Evolutionary conservation across 192 early-diverging fungal species (phyloP), one percentile per base, ranked within the genome.

Genomic region (Coemansia asiatica): DNA sequence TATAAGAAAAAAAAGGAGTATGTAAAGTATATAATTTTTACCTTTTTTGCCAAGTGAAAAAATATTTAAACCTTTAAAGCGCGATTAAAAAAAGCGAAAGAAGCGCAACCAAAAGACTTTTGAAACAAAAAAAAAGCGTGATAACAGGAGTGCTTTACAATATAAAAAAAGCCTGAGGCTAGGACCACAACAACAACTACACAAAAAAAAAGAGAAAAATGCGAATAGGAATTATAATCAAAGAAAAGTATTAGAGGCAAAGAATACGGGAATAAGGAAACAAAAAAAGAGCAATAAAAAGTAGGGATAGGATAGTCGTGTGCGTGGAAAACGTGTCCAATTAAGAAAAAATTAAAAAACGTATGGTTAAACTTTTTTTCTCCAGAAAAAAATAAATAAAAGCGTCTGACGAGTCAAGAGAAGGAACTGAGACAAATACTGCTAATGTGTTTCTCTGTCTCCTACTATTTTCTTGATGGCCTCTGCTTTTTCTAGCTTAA

Each of bases 401-500:
- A 56, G 26, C 57, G 57, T 59, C 21, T 59, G 31, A 23, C 31
- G 57, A 27, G 19, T 21, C 22, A 27, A 54, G 23, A 27, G 51
- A 54, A 23, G 51, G 27, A 27, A 13, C 51, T 27, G 51, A 54
- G 51, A 54, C 51, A 54, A 54, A 54, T 54, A 54, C 51, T 54
- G 23, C 51, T 54, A 54, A 54, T 54, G 51, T 54, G 51, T 54
- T 54, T 54, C 51, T 54, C 51, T 54, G 51, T 27, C 51, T 54
- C 7, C 27, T 27, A 54, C 40, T 44, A 44, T 44, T 36, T 36
- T 44, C 40, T 18, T 44, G 40, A 44, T 44, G 40, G 5, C 40
- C 40, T 44, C 2, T 44, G 40, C 40, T 44, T 44, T 13, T 36
- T 18, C 40, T 3, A 44, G 40, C 40, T 44, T 44, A 44, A 44